Percentiles rank a stretch among this genome's conserved stretches.
Evolutionary conservation across 2,329 filamentous ascomycete genomes (phyloP).

Genomic region (Domatiomyces globalis): DNA sequence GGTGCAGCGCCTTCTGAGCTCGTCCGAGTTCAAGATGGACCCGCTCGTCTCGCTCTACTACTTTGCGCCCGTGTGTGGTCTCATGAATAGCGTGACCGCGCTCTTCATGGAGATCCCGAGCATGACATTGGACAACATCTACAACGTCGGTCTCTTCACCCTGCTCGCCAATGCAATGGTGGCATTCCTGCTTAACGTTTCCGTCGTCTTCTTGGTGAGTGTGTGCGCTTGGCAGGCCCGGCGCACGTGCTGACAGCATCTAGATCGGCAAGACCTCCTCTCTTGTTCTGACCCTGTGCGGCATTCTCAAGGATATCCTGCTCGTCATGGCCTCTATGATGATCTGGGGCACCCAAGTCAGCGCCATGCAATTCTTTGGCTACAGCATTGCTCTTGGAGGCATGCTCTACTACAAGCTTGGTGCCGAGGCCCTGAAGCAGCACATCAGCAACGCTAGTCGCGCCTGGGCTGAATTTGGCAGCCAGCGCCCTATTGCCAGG

Average conservation of each 20-base stretch:
- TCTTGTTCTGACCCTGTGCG: constrained; percentile 70
- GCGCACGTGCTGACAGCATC: background rate
- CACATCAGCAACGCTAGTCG: constrained; percentile 59
- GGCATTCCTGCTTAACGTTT: constrained; percentile 68
- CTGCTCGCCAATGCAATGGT: constrained; percentile 61
- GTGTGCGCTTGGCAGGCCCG: background rate
- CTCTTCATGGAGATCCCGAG: constrained; percentile 53
- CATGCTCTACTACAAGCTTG: constrained; percentile 55
- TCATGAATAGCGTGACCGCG: constrained; percentile 63
- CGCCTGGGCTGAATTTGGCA: constrained; percentile 76
- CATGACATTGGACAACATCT: constrained; percentile 53
- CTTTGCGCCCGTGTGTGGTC: constrained; percentile 69
- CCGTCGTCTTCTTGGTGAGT: constrained; percentile 72
- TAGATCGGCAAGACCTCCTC: constrained; percentile 82
- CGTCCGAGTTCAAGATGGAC: constrained; percentile 73
- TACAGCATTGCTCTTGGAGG: constrained; percentile 58
- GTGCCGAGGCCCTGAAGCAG: constrained; percentile 63
- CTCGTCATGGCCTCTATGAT: constrained; percentile 63
- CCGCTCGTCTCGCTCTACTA: constrained; percentile 80
- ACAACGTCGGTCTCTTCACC: constrained; percentile 49
- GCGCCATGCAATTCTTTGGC: constrained; percentile 57
- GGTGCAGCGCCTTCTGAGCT: constrained; percentile 69
- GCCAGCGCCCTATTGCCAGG: constrained; percentile 59
- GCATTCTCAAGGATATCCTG: constrained; percentile 78
- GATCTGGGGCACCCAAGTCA: constrained; percentile 62